Conservation (phyloP, 2,329 filamentous ascomycete species). For the Fusarium coicis region DNA sequence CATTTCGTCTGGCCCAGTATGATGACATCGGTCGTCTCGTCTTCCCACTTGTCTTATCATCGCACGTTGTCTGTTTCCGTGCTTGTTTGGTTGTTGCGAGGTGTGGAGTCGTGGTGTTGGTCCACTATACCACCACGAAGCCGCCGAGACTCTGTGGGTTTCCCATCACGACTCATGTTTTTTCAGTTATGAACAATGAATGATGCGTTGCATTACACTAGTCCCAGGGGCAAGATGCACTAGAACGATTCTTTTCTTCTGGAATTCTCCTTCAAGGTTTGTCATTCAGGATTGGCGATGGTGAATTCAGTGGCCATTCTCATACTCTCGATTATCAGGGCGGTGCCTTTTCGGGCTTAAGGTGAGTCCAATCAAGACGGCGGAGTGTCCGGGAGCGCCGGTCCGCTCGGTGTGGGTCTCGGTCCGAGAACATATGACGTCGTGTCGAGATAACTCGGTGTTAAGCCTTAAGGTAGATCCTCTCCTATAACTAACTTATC, state of each 20-base stretch:
- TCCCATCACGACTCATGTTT: neutral
- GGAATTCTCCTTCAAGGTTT: neutral
- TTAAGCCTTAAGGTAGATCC: slow-evolving; percentile 14
- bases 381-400: slow-evolving; percentile 25
- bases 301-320: neutral
- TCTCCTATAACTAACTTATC: neutral
- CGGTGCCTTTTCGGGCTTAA: slow-evolving; percentile 32
- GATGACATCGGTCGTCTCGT: slow-evolving; percentile 29
- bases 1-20: slow-evolving; percentile 7
- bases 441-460: slow-evolving; percentile 11
- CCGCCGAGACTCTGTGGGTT: slow-evolving; percentile 32
- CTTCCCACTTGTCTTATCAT: slow-evolving; percentile 18
- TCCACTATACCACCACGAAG: slow-evolving; percentile 41
- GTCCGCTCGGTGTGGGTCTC: slow-evolving; percentile 28
- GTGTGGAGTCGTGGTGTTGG: slow-evolving; percentile 34
- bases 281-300: neutral
- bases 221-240: neutral
- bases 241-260: slow-evolving; percentile 14
- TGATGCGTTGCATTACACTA: neutral
- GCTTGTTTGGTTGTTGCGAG: slow-evolving; percentile 8
- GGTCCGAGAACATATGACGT: slow-evolving; percentile 34
- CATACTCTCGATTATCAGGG: neutral
- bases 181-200: neutral
- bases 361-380: slow-evolving; percentile 12
- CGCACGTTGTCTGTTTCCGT: slow-evolving; percentile 10